Evolutionary conservation across 371 early-diverging fungal genomes (phyloP).

Genomic region (Mucor indicus): DNA sequence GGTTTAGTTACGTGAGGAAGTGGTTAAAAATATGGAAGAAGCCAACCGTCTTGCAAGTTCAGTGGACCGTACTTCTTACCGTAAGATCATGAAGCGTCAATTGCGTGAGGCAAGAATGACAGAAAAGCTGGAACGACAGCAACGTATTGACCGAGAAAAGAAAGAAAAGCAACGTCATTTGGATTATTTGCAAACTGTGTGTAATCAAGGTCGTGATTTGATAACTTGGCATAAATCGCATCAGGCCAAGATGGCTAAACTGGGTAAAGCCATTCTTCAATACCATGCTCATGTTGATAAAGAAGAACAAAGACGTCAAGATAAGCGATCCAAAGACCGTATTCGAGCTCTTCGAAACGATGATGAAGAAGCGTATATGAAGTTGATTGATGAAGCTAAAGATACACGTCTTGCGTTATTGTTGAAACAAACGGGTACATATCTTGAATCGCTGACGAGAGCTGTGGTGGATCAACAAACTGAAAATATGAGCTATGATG

Average conservation of each 20-base stretch:
- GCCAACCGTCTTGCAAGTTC: conserved; percentile 76
- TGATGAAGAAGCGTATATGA: conserved; percentile 94
- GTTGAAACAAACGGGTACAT: conserved; percentile 84
- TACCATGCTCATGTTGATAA: conserved; percentile 81
- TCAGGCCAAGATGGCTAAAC: conserved; percentile 61
- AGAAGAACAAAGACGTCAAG: conserved; percentile 85
- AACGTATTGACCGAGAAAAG: conserved; percentile 83
- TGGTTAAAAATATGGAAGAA: conserved; percentile 66
- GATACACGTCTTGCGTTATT: conserved; percentile 90
- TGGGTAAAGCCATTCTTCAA: conserved; percentile 75
- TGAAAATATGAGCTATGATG: conserved; percentile 48
- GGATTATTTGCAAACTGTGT: conserved; percentile 71
- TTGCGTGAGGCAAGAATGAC: conserved; percentile 84
- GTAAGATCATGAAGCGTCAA: conserved; percentile 84
- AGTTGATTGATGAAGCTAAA: conserved; percentile 90
- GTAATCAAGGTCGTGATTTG: conserved; percentile 75
- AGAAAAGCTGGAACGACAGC: conserved; percentile 86
- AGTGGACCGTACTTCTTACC: conserved; percentile 73
- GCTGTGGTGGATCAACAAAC: conserved; percentile 79
- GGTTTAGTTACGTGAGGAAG: conserved; percentile 80
- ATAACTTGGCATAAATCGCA: conserved; percentile 68
- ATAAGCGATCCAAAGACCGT: conserved; percentile 88
- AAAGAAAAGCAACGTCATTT: conserved; percentile 79
- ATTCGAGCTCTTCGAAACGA: conserved; percentile 88
- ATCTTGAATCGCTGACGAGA: conserved; percentile 74